Evolutionary conservation across 2,329 filamentous ascomycete species (phyloP), one percentile per base, ranked within the genome.

Genomic region (Botrytis pseudocinerea): DNA sequence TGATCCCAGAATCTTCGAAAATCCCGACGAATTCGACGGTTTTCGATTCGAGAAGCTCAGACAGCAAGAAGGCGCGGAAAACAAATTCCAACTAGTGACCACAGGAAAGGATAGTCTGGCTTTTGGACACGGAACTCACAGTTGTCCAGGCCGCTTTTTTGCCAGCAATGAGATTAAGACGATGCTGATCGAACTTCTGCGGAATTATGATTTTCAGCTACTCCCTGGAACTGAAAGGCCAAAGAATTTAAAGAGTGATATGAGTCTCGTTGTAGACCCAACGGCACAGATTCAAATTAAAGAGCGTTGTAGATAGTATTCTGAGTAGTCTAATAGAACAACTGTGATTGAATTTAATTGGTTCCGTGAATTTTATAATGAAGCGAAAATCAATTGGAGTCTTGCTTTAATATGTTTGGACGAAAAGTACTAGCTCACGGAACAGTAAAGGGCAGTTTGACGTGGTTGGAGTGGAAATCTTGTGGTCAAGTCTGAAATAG

Each of bases 101-200:
- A 82, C 81, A 6, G 78, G 68, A 28, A 54, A 73, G 48, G 77
- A 80, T 4, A 80, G 76, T 59, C 75, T 81, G 44, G 51, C 72
- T 28, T 85, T 83, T 71, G 83, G 83, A 3, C 79, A 83, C 69
- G 83, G 83, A 35, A 78, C 79, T 54, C 82, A 84, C 69, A 82
- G 82, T 12, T 85, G 83, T 32, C 83, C 83, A 0, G 83, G 83
- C 0, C 78, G 83, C 0, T 84, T 84, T 76, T 79, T 83, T 5
- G 62, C 81, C 80, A 20, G 80, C 78, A 46, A 80, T 80, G 57
- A 80, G 83, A 77, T 79, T 83, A 46, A 83, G 48, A 76, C 81
- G 35, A 64, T 79, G 28, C 68, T 82, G 16, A 73, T 75, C 40
- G 77, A 78, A 42, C 42, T 82, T 2, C 46, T 82, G 28, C 64